Evolutionary conservation across 129 eudicot species (phyloP).

Genomic region (Dittrichia graveolens): DNA sequence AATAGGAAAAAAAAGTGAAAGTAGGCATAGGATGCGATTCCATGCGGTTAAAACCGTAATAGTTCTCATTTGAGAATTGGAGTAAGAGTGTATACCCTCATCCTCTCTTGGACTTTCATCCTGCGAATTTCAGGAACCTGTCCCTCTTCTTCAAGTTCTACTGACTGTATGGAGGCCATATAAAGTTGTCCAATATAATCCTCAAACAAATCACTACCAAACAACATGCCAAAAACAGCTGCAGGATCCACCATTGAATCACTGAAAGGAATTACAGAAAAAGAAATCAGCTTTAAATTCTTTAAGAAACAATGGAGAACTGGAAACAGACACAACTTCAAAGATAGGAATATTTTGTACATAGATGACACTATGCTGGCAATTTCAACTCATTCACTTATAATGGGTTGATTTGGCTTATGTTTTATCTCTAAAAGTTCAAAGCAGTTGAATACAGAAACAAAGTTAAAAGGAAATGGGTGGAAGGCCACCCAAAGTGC

Average conservation of each 20-base stretch:
- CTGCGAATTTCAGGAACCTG: constrained; percentile 57
- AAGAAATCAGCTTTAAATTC: background rate
- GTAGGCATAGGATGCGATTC: background rate
- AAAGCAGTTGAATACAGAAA: too few species aligned
- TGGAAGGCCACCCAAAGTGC: too few species aligned
- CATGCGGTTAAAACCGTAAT: background rate
- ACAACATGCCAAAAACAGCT: constrained; percentile 85
- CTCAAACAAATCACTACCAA: constrained; percentile 84
- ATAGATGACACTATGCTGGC: too few species aligned
- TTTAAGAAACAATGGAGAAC: background rate
- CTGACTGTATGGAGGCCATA: constrained; percentile 59
- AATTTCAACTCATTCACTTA: too few species aligned
- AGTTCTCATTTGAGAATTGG: constrained; percentile 1
- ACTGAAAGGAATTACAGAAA: constrained; percentile 38
- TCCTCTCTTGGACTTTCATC: constrained; percentile 73
- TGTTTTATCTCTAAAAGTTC: too few species aligned
- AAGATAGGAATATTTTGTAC: too few species aligned
- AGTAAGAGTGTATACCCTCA: constrained; percentile 49
- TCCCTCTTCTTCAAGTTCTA: constrained; percentile 64
- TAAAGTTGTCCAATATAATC: constrained; percentile 84
- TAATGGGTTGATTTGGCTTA: too few species aligned
- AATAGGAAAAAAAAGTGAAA: background rate
- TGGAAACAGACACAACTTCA: background rate
- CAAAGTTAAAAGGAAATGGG: too few species aligned
- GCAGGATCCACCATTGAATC: constrained; percentile 90